These are phyloP conservation scores for Russula brevipes DNA, from an alignment of 768 basidiomycete genomes.

Conservation along the genomic window DNA sequence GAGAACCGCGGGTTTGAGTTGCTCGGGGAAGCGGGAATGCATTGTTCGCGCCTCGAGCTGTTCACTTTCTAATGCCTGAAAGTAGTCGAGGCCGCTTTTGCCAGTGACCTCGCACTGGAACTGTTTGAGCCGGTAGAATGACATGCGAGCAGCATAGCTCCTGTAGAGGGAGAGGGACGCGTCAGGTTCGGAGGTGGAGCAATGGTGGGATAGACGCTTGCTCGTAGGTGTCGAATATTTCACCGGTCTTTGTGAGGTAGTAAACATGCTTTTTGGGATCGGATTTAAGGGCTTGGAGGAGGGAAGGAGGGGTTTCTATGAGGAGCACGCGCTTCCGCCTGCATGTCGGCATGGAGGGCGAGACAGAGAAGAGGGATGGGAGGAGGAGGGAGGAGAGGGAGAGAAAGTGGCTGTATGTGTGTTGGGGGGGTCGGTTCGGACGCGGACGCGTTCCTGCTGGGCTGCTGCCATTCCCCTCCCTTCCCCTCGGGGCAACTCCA, in stretches of 20 bases:
- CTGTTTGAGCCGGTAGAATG: constrained; percentile 89
- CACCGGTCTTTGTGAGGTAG: constrained; percentile 90
- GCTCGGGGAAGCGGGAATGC: constrained; percentile 88
- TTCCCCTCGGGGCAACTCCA: constrained; percentile 4
- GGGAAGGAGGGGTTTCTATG: constrained; percentile 69
- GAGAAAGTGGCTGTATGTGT: constrained; percentile 23
- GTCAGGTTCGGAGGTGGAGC: constrained; percentile 26
- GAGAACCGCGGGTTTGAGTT: constrained; percentile 87
- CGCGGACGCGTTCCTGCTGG: constrained; percentile 22
- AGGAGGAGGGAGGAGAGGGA: constrained; percentile 26
- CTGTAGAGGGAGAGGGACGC: constrained; percentile 32
- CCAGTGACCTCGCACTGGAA: constrained; percentile 98
- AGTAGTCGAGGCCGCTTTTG: constrained; percentile 90
- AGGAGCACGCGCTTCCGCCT: constrained; percentile 87
- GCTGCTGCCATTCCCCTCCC: background rate
- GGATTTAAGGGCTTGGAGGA: constrained; percentile 58
- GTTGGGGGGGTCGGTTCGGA: constrained; percentile 22
- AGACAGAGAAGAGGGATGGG: constrained; percentile 19
- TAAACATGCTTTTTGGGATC: constrained; percentile 75
- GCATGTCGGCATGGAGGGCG: constrained; percentile 70
- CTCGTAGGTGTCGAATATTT: constrained; percentile 97
- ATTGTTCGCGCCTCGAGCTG: constrained; percentile 82
- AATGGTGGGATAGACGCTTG: constrained; percentile 42
- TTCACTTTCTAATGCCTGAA: constrained; percentile 90
- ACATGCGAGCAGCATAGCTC: constrained; percentile 86